Evolutionary conservation across 2,329 filamentous ascomycete genomes (phyloP), one percentile per base, ranked within the genome.

Genomic region (Penicillium corylophilum): DNA sequence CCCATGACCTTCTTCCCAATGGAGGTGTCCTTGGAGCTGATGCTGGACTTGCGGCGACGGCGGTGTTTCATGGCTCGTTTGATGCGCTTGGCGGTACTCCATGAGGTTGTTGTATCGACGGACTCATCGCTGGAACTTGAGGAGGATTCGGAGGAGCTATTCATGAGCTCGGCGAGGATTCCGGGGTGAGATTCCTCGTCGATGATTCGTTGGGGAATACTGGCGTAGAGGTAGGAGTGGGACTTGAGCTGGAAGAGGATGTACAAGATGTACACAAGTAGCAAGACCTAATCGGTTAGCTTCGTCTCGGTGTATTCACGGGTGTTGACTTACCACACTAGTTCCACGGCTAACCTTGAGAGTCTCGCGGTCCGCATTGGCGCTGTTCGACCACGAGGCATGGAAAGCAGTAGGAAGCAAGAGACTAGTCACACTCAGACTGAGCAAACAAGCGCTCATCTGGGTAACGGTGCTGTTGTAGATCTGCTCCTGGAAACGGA

Each of bases 391-490:
- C 73, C 94, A 96, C 0, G 92, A 94, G 15, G 90, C 90, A 67
- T 96, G 90, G 70, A 96, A 96, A 4, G 92, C 92, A 29, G 92
- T 96, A 1, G 92, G 91, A 12, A 96, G 75, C 23, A 96, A 81
- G 20, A 96, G 78, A 76, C 91, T 96, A 73, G 90, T 92, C 54
- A 95, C 92, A 66, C 89, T 92, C 71, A 96, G 73, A 77, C 90
- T 95, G 61, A 96, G 82, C 62, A 96, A 79, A 74, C 90, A 95
- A 46, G 92, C 92, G 69, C 90, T 96, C 90, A 96, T 96, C 70
- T 96, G 91, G 1, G 91, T 96, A 52, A 96, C 90, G 20, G 90
- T 96, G 73, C 86, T 94, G 74, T 96, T 96, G 75, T 96, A 96
- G 56, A 96, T 86, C 83, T 96, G 92, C 76, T 96, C 92, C 68